Base-by-base conservation (phyloP, 2,329 filamentous ascomycete genomes). In the Seiridium cupressi region DNA sequence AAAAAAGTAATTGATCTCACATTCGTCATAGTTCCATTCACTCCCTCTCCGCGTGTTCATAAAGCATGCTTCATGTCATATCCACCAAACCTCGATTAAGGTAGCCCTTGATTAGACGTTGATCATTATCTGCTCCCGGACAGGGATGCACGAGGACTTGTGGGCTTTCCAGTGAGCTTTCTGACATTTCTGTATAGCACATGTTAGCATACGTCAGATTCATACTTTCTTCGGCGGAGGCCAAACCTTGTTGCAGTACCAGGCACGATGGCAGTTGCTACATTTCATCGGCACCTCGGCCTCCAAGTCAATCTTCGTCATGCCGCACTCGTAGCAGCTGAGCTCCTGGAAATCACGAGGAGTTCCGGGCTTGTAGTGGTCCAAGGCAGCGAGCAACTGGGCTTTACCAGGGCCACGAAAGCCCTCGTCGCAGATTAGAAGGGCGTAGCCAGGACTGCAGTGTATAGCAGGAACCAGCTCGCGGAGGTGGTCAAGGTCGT, bases 281-380 rank as follows among this genome's bases (percentile, higher is more conserved):
- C 13, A 42, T 7, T 13, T 42, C 38, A 42, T 42, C 38, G 13
- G 38, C 7, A 42, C 13, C 38, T 42, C 11, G 8, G 1, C 6
- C 38, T 18, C 13, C 10, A 26, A 38, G n/a, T 42, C 36, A 11
- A 10, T 26, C 35, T 55, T 55, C 6, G 32, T 31, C 53, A 38
- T 55, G 34, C 51, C 51, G 35, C 51, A 55, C 11, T 55, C 18
- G 11, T 38, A 55, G 51, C 51, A 55, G 34, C 51, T 55, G 31
- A n/a, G 48, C 48, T 11, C 31, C 35, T 36, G 10, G 48, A 34
- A 32, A 13, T 32, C 10, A 31, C 48, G 48, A 32, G 48, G 48
- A 5, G 35, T n/a, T 6, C 48, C 48, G n/a, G 31, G 5, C 26
- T 9, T 35, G 48, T 35, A 35, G n/a, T 51, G 6, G 2, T 51